phyloP scores from a whole-genome alignment of 2,329 filamentous ascomycete genomes.

The Anthostomella pinea region DNA sequence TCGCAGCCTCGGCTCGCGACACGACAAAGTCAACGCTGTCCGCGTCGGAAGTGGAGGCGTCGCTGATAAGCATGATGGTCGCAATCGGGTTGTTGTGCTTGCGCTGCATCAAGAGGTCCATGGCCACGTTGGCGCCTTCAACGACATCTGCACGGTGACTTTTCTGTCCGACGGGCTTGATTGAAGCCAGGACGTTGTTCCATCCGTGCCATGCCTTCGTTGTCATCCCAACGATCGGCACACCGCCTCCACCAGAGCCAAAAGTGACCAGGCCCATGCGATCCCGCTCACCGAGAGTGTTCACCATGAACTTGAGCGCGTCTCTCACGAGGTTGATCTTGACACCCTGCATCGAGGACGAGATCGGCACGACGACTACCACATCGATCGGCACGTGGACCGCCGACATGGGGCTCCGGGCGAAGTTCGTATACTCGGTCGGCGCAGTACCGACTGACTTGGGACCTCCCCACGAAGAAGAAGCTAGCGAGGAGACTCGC shows the following conservation, averaged over 20 bases:
- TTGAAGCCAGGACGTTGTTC: conserved; percentile 79
- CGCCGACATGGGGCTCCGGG: conserved; percentile 50
- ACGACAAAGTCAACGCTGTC: conserved; percentile 98
- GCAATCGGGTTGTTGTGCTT: conserved; percentile 95
- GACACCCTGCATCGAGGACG: conserved; percentile 98
- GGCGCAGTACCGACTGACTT: conserved; percentile 84
- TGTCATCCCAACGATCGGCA: conserved; percentile 97
- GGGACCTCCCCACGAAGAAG: conserved; percentile 77
- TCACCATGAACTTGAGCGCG: conserved; percentile 86
- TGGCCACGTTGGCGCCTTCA: conserved; percentile 94
- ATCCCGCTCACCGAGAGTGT: conserved; percentile 85
- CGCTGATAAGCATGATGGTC: conserved; percentile 94
- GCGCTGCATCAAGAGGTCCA: conserved; percentile 97
- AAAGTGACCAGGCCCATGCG: conserved; percentile 98
- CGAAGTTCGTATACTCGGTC: conserved; percentile 84
- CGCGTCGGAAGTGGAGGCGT: conserved; percentile 88
- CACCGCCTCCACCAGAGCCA: conserved; percentile 87
- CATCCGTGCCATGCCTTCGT: conserved; percentile 92
- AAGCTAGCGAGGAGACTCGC: conserved; percentile 78
- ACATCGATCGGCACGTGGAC: conserved; percentile 91
- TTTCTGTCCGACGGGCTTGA: conserved; percentile 93
- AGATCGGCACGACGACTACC: conserved; percentile 94
- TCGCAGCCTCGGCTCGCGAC: conserved; percentile 92
- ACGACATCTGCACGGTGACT: conserved; percentile 95
- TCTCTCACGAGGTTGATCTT: conserved; percentile 95